Base-by-base conservation (phyloP, 768 basidiomycete genomes). In the Sporobolomyces phaffii region DNA sequence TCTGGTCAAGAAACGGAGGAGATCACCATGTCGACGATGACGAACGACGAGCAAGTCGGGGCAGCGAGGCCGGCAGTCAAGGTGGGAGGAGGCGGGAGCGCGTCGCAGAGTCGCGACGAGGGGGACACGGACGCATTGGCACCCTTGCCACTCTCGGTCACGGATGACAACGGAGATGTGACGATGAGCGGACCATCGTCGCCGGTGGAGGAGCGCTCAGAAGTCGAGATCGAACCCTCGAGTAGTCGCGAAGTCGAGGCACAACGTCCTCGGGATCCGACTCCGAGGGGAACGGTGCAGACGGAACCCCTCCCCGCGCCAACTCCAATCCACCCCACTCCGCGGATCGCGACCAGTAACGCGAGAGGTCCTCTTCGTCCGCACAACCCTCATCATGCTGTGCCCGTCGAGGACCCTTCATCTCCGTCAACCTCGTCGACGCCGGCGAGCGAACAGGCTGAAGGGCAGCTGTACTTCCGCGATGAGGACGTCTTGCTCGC, bases 401-500 rank as follows among this genome's bases (percentile, higher is more conserved):
- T 65, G 45, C 18, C 53, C n/a, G 13, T 22, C 56, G 1, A 41
- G 36, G 38, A 20, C 47, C 34, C 56, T 50, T 5, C 48, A 38
- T 7, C 53, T 7, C 20, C 61, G 2, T 31, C 24, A 2, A 0
- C 50, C 0, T 8, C 44, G n/a, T n/a, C 59, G 5, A 24, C 68
- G 3, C 29, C 61, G 13, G 18, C 44, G 11, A 61, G 41, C 18
- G 50, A 63, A 10, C 20, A 53, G 26, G 20, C 62, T 20, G 62
- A 60, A 40, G 74, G 68, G 33, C 76, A 77, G 13, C 61, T 72
- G 31, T 75, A 73, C 0, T 96, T 93, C 78, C 84, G 90, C 31
- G 92, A 98, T 76, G 94, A 99, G 74, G 93, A 96, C 69, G 90
- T 98, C 0, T 80, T 98, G 2, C 83, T 93, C 13, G 85, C 87